A percentile compares a stretch with the other conserved stretches of the same genome.
These are phyloP conservation scores for Suhomyces taliae DNA, from an alignment of 1,139 yeast genomes.

Conservation along the genomic window DNA sequence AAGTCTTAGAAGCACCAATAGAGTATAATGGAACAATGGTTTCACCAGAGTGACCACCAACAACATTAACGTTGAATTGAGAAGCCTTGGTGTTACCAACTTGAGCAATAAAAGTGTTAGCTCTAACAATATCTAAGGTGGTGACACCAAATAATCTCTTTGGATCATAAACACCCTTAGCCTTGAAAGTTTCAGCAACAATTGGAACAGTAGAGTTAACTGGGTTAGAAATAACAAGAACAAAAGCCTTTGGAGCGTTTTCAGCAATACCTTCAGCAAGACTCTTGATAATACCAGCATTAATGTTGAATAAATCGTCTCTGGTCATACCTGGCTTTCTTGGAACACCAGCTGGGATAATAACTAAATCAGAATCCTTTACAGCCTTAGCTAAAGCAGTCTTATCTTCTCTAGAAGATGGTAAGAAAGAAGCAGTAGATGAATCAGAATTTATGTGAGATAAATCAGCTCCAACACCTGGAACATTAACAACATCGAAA, in stretches of 20 bases:
- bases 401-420: constrained; percentile 65
- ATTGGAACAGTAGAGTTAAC: constrained; percentile 98
- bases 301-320: constrained; percentile 96
- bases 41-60: constrained; percentile 99
- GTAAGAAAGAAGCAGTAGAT: constrained; percentile 76
- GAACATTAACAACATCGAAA: constrained; percentile 91
- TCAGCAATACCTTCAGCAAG: constrained; percentile 88
- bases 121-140: constrained; percentile 91
- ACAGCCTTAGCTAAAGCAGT: constrained; percentile 75
- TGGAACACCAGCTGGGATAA: constrained; percentile 99
- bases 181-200: constrained; percentile 90
- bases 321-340: constrained; percentile 99
- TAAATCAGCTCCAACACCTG: constrained; percentile 96
- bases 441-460: constrained; percentile 93
- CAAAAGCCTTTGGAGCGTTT: constrained; percentile 82
- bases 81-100: constrained; percentile 61
- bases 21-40: constrained; percentile 96
- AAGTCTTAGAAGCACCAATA: constrained; percentile 35
- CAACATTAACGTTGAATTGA: constrained; percentile 73
- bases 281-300: constrained; percentile 93
- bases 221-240: constrained; percentile 91
- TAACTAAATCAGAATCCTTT: constrained; percentile 79
- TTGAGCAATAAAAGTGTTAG: constrained; percentile 87
- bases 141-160: constrained; percentile 94
- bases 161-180: constrained; percentile 86